Conservation (phyloP, 2,329 filamentous ascomycete species). For the Aspergillus fischeri region DNA sequence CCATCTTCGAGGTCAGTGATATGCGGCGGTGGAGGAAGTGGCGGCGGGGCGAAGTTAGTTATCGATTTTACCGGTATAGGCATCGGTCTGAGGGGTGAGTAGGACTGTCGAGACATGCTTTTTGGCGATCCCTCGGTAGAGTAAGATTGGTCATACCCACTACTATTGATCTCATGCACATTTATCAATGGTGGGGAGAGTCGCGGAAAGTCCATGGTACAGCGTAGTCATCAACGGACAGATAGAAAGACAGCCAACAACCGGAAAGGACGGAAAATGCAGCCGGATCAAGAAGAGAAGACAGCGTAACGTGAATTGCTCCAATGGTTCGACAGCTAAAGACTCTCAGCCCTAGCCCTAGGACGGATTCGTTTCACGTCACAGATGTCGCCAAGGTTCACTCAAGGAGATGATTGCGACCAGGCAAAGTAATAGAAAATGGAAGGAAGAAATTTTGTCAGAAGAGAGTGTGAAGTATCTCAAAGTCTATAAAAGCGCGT, state of each 20-base stretch:
- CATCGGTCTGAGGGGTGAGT: constrained; percentile 52
- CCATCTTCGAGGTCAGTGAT: constrained; percentile 55
- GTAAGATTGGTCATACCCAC: constrained; percentile 28
- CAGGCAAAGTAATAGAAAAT: constrained; percentile 8
- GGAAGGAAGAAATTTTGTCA: background rate
- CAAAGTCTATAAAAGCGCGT: background rate
- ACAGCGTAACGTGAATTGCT: background rate
- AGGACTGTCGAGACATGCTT: constrained; percentile 39
- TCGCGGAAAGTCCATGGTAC: constrained; percentile 45
- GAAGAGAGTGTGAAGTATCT: background rate
- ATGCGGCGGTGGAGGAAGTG: constrained; percentile 62
- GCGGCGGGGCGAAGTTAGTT: constrained; percentile 52
- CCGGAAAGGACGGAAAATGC: background rate
- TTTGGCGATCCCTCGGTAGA: constrained; percentile 35
- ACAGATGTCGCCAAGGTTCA: background rate
- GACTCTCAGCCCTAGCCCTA: background rate
- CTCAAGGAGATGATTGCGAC: background rate
- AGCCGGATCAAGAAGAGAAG: background rate
- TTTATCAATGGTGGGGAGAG: constrained; percentile 40
- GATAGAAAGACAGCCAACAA: background rate
- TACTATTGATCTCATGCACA: constrained; percentile 36
- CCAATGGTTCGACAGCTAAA: background rate
- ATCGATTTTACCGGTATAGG: constrained; percentile 56
- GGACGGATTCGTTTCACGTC: background rate
- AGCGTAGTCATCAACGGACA: constrained; percentile 13